Percentiles rank a stretch among this genome's conserved stretches.
These are phyloP conservation scores for Leishmania braziliensis DNA, from an alignment of 208 protist genomes.

Conservation along the genomic window DNA sequence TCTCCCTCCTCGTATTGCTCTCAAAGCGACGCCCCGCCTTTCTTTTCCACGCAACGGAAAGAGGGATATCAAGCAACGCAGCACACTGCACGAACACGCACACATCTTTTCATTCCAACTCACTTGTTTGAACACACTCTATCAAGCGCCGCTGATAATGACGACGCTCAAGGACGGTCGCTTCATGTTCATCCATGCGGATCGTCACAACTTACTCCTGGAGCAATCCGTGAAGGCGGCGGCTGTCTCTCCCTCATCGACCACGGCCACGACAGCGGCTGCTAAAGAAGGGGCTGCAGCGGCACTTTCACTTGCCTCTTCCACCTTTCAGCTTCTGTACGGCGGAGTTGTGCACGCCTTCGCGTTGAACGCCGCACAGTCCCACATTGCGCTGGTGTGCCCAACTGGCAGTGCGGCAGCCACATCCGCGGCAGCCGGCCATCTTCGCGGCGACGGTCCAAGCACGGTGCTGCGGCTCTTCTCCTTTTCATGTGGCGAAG, in stretches of 20 bases:
- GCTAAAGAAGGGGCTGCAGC: not conserved
- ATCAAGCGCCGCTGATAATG: not conserved
- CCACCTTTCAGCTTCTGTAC: slow-evolving; percentile 34
- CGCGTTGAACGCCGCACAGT: slow-evolving; percentile 28
- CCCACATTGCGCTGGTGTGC: slow-evolving; percentile 36
- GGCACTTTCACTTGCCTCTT: not conserved
- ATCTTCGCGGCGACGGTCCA: not conserved
- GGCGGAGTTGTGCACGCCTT: slow-evolving; percentile 41
- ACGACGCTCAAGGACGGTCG: slow-evolving; percentile 16
- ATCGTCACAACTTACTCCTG: slow-evolving; percentile 6
- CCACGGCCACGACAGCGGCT: not conserved
- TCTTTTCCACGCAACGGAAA: not conserved
- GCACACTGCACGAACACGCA: not conserved
- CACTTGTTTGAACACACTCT: not conserved
- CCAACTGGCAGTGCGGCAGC: slow-evolving; percentile 21
- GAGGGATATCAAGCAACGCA: not conserved
- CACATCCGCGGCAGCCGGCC: not conserved
- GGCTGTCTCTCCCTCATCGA: not conserved
- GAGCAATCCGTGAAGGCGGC: slow-evolving; percentile 1
- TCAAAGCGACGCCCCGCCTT: not conserved
- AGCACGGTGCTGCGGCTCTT: slow-evolving; percentile 28
- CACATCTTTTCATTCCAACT: not conserved
- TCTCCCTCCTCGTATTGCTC: not conserved
- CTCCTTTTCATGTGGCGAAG: slow-evolving; percentile 30
- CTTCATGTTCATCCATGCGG: slow-evolving; percentile 17